Evolutionary conservation across 805 yeast genomes (phyloP), one percentile per base, ranked within the genome.

Genomic region (Blastobotrys attinorum): DNA sequence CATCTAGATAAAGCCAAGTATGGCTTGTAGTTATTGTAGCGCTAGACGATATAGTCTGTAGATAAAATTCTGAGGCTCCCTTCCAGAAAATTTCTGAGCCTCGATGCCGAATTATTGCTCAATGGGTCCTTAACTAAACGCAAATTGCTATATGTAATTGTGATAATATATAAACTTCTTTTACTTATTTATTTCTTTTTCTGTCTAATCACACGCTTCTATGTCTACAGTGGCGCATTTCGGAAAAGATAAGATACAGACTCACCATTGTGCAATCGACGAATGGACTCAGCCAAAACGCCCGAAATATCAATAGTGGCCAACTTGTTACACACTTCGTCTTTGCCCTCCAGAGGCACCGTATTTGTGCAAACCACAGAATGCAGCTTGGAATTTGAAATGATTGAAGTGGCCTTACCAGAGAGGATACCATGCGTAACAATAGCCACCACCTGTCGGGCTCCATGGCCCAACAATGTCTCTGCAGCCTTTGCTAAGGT

Each of bases 231-330:
- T 35, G 78, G 77, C 23, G 77, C 81, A 53, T 87, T 79, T 47
- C 77, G 78, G 68, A 89, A 90, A 56, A 89, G 69, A 64, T 87
- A 90, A 2, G 95, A 83, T 33, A 89, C 88, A 62, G 90, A 81
- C 67, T 92, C 98, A 59, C 98, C 98, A 61, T 92, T 90, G 63
- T 92, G 98, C 56, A 92, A 72, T 57, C 98, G 77, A 65, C 98
- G 79, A 45, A 92, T 84, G 37, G 95, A 86, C 65, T 92, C 98
- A 11, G 97, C 97, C 49, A 92, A 67, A 16, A 84, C 84, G 13
- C 89, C 83, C 55, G 89, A 76, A 47, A 92, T 78, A 62, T 92
- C 98, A 46, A 92, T 76, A 39, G 79, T 77, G 39, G 82, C 86
- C 47, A 92, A 67, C 56, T 81, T 82, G 11, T 77, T 71, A 60